These are phyloP conservation scores for Zygosaccharomyces sapae DNA, from an alignment of 1,139 yeast genomes.

Conservation along the genomic window DNA sequence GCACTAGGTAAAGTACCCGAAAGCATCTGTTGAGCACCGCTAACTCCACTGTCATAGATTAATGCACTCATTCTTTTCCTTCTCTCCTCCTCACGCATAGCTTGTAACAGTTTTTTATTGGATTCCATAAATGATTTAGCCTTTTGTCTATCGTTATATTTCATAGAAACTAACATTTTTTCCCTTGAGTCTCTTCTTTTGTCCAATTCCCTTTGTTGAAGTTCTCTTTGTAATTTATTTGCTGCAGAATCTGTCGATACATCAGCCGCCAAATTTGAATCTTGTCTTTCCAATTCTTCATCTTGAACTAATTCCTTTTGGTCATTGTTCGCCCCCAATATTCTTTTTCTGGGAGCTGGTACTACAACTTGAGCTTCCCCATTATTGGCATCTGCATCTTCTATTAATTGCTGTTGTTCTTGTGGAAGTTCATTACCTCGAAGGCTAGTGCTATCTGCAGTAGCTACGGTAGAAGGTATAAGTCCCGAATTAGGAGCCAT, in stretches of 20 bases:
- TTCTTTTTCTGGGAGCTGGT: slow-evolving; percentile 13
- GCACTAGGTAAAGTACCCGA: slow-evolving; percentile 3
- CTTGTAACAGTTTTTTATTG: slow-evolving; percentile 30
- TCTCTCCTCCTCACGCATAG: slow-evolving; percentile 35
- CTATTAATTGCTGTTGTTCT: neutral
- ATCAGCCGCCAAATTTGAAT: neutral
- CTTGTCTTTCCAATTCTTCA: neutral
- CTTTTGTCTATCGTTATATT: slow-evolving; percentile 34
- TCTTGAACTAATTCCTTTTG: slow-evolving; percentile 5
- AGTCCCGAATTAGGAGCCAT: slow-evolving; percentile 10
- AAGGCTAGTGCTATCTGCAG: slow-evolving; percentile 11
- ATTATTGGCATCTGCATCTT: slow-evolving; percentile 5
- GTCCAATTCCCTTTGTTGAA: slow-evolving; percentile 31
- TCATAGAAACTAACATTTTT: slow-evolving; percentile 34
- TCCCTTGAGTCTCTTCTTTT: slow-evolving; percentile 33
- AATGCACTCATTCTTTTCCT: slow-evolving; percentile 30
- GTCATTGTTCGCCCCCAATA: slow-evolving; percentile 12
- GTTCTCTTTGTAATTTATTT: slow-evolving; percentile 7
- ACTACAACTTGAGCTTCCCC: slow-evolving; percentile 13
- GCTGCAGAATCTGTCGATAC: slow-evolving; percentile 10
- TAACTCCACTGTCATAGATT: slow-evolving; percentile 14
- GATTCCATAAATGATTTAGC: slow-evolving; percentile 35
- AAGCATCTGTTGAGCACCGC: neutral
- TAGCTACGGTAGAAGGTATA: slow-evolving; percentile 12
- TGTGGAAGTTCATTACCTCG: slow-evolving; percentile 8